phyloP scores from a whole-genome alignment of 2,329 filamentous ascomycete species.

The Didymella lethalis region DNA sequence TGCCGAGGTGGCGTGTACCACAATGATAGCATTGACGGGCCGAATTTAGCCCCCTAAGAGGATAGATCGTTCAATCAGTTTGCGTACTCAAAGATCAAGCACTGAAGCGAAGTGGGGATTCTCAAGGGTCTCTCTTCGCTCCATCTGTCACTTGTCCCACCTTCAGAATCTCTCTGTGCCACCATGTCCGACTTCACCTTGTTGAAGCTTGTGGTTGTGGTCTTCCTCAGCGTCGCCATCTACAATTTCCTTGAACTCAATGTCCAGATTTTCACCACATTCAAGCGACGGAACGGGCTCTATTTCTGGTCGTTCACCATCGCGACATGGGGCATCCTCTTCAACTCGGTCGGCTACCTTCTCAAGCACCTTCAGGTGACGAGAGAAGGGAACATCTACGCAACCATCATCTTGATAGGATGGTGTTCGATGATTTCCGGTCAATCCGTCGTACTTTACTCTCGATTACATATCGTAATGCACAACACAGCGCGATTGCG shows the following conservation, averaged over 20 bases:
- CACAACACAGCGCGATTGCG: slow-evolving; percentile 57
- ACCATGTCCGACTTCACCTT: slow-evolving; percentile 16
- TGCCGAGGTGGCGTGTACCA: slow-evolving; percentile 15
- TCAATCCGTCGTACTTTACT: slow-evolving; percentile 67
- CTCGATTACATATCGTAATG: slow-evolving; percentile 66
- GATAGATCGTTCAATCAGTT: slow-evolving; percentile 1
- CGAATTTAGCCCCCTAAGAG: slow-evolving; percentile 18
- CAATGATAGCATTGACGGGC: slow-evolving; percentile 12
- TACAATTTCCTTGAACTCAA: slow-evolving; percentile 55
- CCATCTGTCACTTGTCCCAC: not conserved
- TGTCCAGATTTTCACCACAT: slow-evolving; percentile 55
- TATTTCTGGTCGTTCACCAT: slow-evolving; percentile 60
- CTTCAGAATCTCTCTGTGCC: not conserved
- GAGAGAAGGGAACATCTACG: slow-evolving; percentile 27
- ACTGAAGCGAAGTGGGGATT: slow-evolving; percentile 10
- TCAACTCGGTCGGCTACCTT: slow-evolving; percentile 56
- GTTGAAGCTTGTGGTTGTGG: slow-evolving; percentile 23
- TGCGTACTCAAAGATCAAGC: slow-evolving; percentile 7
- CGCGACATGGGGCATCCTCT: slow-evolving; percentile 53
- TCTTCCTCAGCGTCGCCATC: slow-evolving; percentile 37
- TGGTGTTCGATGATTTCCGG: slow-evolving; percentile 68
- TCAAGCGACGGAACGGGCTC: slow-evolving; percentile 55
- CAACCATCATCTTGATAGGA: slow-evolving; percentile 60
- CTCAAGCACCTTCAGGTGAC: slow-evolving; percentile 52
- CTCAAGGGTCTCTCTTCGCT: slow-evolving; percentile 1